Conservation (phyloP, 179 eudicot species). For the Drosera spatulata region DNA sequence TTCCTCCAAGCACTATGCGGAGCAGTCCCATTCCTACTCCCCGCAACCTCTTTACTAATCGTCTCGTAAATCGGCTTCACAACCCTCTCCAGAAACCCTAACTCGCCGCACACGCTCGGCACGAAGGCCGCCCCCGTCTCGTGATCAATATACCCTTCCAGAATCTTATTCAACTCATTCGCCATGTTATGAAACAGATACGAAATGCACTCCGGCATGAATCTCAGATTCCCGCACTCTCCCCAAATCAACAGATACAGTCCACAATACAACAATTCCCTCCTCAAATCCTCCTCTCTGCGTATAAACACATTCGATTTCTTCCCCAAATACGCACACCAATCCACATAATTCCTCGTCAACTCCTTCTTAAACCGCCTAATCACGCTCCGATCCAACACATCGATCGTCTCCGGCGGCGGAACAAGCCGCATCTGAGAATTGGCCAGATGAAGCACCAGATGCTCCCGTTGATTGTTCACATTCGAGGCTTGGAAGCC, state of each 20-base stretch:
- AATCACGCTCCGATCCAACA: conserved; percentile 44
- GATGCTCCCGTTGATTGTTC: conserved; percentile 73
- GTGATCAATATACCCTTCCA: conserved; percentile 78
- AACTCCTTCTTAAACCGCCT: conserved; percentile 58
- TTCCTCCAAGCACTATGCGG: conserved; percentile 88
- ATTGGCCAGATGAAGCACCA: conserved; percentile 75
- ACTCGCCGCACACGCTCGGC: conserved; percentile 53
- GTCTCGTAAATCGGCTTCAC: conserved; percentile 80
- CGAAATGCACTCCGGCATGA: conserved; percentile 65
- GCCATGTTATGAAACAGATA: conserved; percentile 80
- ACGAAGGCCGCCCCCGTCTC: conserved; percentile 61
- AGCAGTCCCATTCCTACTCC: conserved; percentile 66
- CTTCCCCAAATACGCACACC: conserved; percentile 70
- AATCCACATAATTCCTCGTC: conserved; percentile 45
- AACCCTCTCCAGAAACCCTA: conserved; percentile 40
- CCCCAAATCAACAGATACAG: conserved; percentile 78
- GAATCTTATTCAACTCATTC: conserved; percentile 58
- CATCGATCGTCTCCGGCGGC: conserved; percentile 66
- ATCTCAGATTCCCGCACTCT: conserved; percentile 71
- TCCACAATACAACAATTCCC: conserved; percentile 57
- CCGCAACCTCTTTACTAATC: conserved; percentile 50
- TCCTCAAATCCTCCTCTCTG: conserved; percentile 28
- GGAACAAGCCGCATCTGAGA: conserved; percentile 79
- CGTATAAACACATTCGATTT: conserved; percentile 56
- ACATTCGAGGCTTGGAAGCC: conserved; percentile 78